Base-by-base conservation (phyloP, 768 basidiomycete species). In the Psilocybe azurescens region DNA sequence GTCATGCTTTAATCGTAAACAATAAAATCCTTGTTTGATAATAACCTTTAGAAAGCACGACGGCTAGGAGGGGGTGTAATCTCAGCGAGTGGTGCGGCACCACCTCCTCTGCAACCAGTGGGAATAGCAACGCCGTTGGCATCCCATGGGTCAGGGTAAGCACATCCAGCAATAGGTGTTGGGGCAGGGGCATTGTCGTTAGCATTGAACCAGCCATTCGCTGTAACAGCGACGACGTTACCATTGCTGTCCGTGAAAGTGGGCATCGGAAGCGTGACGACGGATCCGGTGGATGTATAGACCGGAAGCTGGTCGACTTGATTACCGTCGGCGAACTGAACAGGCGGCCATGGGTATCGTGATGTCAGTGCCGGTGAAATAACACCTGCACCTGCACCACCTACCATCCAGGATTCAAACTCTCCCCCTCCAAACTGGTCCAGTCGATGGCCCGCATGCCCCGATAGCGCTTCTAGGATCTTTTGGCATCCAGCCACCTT, bases 201-300 rank as follows among this genome's bases (percentile, higher is more conserved):
- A 0, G 74, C n/a, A 65, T 87, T 77, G 55, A 78, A 79, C 89
- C 89, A 90, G 3, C 89, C 88, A 63, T 67, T 83, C 68, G 65
- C 81, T 49, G 66, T 79, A 59, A 75, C 73, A 50, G 13, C 56
- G 32, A 86, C 72, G 30, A 67, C 75, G 9, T 80, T 76, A 10
- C 81, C 79, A 36, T 76, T 67, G 2, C 77, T 65, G 24, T 72
- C 70, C n/a, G 78, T 77, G 33, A 76, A 74, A 1, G 80, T 78
- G 36, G 78, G 78, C 52, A 73, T 72, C 0, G 87, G 82, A 64
- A 89, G 83, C 11, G 84, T 86, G 30, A 82, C 82, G 48, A 81
- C 81, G 3, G 87, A 76, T 13, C 88, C 91, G 0, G 90, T 91
- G 3, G 83, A 76, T 1, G 90, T 89, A 72, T 92, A 93, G 3